Evolutionary conservation across 371 early-diverging fungal species (phyloP).

Genomic region (Apophysomyces sp.): DNA sequence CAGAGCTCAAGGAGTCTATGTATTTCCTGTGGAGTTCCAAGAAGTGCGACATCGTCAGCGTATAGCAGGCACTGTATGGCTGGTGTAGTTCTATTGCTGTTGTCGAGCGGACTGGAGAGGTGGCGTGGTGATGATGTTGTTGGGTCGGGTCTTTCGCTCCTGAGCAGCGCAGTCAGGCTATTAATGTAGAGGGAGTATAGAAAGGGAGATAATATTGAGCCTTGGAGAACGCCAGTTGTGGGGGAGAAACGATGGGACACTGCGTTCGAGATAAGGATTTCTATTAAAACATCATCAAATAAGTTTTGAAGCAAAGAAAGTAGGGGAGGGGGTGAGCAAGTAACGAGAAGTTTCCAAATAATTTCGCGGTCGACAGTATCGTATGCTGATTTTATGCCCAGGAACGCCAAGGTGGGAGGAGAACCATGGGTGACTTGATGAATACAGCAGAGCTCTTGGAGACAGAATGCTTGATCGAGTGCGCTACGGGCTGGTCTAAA

Average conservation of each 20-base stretch:
- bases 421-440: neutral
- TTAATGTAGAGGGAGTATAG: constrained; percentile 29
- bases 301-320: constrained; percentile 11
- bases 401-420: constrained; percentile 12
- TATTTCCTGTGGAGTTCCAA: neutral
- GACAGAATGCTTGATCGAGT: constrained; percentile 26
- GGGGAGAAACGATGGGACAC: constrained; percentile 14
- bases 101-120: too few relatives aligned
- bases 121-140: too few relatives aligned
- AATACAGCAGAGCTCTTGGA: constrained; percentile 15
- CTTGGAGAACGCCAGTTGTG: constrained; percentile 25
- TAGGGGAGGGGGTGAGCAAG: constrained; percentile 1
- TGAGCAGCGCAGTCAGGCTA: constrained; percentile 8
- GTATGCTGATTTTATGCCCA: constrained; percentile 14
- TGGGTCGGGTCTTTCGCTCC: too few relatives aligned
- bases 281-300: constrained; percentile 17
- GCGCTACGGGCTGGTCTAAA: constrained; percentile 21
- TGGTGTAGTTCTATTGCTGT: too few relatives aligned
- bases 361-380: constrained; percentile 16
- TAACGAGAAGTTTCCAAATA: constrained; percentile 15
- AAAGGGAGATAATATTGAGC: constrained; percentile 18
- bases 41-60: neutral
- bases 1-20: neutral
- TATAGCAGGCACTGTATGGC: neutral
- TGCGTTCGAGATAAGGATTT: constrained; percentile 10